Evolutionary conservation across 148 eudicot genomes (phyloP), one percentile per base, ranked within the genome.

Genomic region (Rhododendron henanense): DNA sequence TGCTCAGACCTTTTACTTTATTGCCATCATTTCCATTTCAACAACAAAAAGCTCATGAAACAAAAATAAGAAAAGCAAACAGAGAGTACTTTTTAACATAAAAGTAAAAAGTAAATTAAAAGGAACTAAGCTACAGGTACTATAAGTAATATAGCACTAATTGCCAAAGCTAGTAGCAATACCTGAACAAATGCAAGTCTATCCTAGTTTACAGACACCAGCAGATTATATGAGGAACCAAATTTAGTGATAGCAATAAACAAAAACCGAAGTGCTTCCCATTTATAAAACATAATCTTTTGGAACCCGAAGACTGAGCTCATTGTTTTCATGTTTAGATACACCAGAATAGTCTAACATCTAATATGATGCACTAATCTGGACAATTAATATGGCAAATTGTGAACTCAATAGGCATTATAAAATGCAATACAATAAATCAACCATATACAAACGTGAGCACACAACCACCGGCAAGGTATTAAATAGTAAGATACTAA

Each of bases 1-100:
- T 90, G 91, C 93, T 93, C 95, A 94, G 88, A 95, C 94, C 94
- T 94, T 94, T 93, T 95, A 95, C 95, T 89, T 81, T 83, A 61
- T 83, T n/a, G 85, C 88, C 96, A 94, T 94, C 97, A 94, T 91
- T 69, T 94, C 94, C 94, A 87, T 87, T 85, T 81, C 59, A 78
- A n/a, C 75, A 86, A 6, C 0, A 74, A 82, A 10, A 28, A 21
- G 10, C 19, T 18, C 11, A 15, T 15, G 41, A 35, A 18, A 4
- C 1, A 21, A 59, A 81, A 57, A 81, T 55, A 81, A 33, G 23
- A 81, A 81, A 53, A n/a, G 9, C 37, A 16, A 81, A 5, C 6
- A 19, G 13, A 81, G 48, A 81, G 44, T 33, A 37, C 31, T 81
- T 10, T 37, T 41, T 6, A 81, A 31, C 15, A 53, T 53, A 55